Base-by-base conservation (phyloP, 2,329 filamentous ascomycete genomes). In the Hymenoscyphus occultus region DNA sequence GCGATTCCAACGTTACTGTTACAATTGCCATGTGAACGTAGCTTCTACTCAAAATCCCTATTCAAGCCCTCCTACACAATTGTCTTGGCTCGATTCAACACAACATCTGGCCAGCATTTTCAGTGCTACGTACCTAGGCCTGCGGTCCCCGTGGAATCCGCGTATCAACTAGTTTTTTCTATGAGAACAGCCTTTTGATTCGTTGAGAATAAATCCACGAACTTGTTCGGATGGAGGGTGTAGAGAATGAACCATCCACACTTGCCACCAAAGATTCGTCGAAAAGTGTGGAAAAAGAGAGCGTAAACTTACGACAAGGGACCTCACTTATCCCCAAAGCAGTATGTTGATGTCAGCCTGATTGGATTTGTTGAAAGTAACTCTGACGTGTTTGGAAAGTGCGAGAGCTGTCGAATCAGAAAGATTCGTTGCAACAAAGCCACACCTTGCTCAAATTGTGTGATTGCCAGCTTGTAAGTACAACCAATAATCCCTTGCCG, bases 401-500 rank as follows among this genome's bases (percentile, higher is more conserved):
- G 48, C 48, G 48, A 54, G 48, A 54, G 48, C 19, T 54, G 48
- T 54, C 48, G 48, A 54, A 54, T 54, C 3, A 54, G 48, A 28
- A 54, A 54, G 19, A 54, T 54, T 54, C 48, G 48, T 54, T 54
- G 48, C 13, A 54, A 54, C 12, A 54, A 54, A 28, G 19, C 19
- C 12, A 13, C 48, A 54, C 22, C 48, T 54, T 54, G 48, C 48
- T 54, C 48, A 22, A 54, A 54, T 22, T 54, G 48, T 54, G 10
- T 28, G 48, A 28, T 54, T 13, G 48, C 48, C 22, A 54, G 22
- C 10, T 19, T 54, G 12, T 35, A 5, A 35, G 35, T 4, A 35
- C 35, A 35, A 7, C 35, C 5, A 35, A 35, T 35, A 6, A 35
- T 35, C 5, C 5, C 35, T 35, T 6, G 35, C 6, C 35, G 35